These are phyloP conservation scores for Castanopsis chinensis DNA, from an alignment of 306 rosid genomes.

Conservation along the genomic window DNA sequence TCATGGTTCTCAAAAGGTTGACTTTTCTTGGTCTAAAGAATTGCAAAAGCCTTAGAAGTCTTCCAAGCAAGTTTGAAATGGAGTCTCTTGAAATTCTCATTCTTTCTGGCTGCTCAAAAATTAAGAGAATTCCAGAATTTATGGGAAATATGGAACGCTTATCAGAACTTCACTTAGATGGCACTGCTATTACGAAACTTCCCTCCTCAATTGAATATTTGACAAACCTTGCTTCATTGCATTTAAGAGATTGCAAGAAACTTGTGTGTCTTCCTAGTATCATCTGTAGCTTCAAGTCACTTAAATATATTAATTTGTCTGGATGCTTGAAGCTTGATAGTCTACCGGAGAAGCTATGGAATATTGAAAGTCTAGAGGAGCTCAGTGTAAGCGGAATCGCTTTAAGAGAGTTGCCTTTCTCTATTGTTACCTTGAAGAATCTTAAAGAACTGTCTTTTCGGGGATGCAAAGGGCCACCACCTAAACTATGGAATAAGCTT, in stretches of 20 bases:
- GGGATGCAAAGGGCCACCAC: constrained; percentile 21
- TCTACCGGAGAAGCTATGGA: no score
- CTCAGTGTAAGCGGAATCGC: no score
- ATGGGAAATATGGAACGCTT: constrained; percentile 19
- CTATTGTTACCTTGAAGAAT: background rate
- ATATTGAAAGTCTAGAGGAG: no score
- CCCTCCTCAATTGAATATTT: no score
- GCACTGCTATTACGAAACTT: no score
- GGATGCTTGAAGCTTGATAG: no score
- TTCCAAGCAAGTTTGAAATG: background rate
- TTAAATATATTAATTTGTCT: no score
- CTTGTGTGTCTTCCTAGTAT: no score
- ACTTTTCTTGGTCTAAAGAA: background rate
- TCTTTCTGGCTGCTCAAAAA: constrained; percentile 28
- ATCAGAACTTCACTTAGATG: background rate
- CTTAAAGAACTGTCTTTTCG: constrained; percentile 21
- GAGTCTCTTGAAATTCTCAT: constrained; percentile 14
- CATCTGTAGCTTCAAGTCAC: no score
- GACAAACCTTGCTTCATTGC: no score
- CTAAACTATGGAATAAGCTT: no score
- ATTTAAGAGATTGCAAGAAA: no score
- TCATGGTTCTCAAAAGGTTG: background rate
- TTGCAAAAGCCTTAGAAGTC: background rate
- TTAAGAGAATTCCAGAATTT: constrained; percentile 30
- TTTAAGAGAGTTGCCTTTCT: background rate